Evolutionary conservation across 2,329 filamentous ascomycete genomes (phyloP).

Genomic region (Ascochyta clinopodiicola): DNA sequence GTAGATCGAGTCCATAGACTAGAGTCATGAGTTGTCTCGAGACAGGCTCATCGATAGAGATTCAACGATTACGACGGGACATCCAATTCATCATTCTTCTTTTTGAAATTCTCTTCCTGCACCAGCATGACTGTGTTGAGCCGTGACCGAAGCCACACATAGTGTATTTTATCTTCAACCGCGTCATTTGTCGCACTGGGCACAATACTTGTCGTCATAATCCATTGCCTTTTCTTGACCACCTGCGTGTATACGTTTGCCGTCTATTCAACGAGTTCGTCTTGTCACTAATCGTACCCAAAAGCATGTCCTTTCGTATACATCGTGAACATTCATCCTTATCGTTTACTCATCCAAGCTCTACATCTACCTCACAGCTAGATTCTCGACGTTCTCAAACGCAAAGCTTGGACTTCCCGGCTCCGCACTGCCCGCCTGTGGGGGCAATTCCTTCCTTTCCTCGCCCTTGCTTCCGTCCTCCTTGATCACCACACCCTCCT

Average conservation of each 20-base stretch:
- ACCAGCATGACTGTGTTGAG: too few relatives aligned
- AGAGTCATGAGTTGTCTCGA: background rate
- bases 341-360: too few relatives aligned
- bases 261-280: too few relatives aligned
- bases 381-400: slow-evolving; percentile 75
- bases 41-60: background rate
- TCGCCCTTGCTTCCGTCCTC: slow-evolving; percentile 63
- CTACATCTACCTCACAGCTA: slow-evolving; percentile 27
- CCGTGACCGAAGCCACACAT: too few relatives aligned
- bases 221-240: too few relatives aligned
- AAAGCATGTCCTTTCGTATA: too few relatives aligned
- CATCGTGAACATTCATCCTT: too few relatives aligned
- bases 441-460: slow-evolving; percentile 63
- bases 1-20: slow-evolving; percentile 8
- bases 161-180: too few relatives aligned
- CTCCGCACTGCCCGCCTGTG: slow-evolving; percentile 73
- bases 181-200: too few relatives aligned
- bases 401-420: slow-evolving; percentile 82
- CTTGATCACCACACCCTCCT: slow-evolving; percentile 64
- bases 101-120: background rate
- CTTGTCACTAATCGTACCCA: too few relatives aligned
- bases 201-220: too few relatives aligned
- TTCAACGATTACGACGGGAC: background rate
- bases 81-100: background rate
- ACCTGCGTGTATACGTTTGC: too few relatives aligned